A percentile compares a stretch with the other conserved stretches of the same genome.
These are phyloP conservation scores for Carallia brachiata DNA, from an alignment of 345 rosid species.

Conservation along the genomic window DNA sequence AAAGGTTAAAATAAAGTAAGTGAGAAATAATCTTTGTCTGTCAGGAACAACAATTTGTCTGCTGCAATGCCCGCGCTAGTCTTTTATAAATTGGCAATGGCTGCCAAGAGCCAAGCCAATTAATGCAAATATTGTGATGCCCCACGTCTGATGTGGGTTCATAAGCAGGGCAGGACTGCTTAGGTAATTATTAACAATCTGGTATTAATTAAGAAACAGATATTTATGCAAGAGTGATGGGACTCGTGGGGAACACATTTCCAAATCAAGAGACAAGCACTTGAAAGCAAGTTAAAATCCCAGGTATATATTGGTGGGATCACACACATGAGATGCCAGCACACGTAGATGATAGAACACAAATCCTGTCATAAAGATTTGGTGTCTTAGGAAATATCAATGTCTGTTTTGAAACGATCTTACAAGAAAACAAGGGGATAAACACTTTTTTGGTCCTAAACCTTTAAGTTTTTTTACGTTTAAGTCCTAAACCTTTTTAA, in stretches of 20 bases:
- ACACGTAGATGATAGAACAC: conserved; percentile 4
- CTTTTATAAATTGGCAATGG: background rate
- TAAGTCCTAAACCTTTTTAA: too few relatives aligned
- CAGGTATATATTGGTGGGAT: background rate
- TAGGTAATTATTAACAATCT: background rate
- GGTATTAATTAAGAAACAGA: background rate
- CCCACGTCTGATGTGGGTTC: conserved; percentile 15
- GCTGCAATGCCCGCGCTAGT: background rate
- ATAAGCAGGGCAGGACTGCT: background rate
- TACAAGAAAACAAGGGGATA: conserved; percentile 1
- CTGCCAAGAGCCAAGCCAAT: conserved; percentile 16
- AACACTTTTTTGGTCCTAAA: too few relatives aligned
- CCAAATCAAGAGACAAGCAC: background rate
- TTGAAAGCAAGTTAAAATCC: conserved; percentile 1
- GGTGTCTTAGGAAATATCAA: conserved; percentile 15
- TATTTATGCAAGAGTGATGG: conserved; percentile 18
- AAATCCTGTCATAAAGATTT: conserved; percentile 21
- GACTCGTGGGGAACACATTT: conserved; percentile 14
- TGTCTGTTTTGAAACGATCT: background rate
- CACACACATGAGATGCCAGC: conserved; percentile 17
- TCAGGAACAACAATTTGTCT: conserved; percentile 37
- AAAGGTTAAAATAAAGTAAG: too few relatives aligned
- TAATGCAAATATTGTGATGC: background rate
- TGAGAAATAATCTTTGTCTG: conserved; percentile 34
- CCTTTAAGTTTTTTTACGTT: too few relatives aligned